These are phyloP conservation scores for Pyrenochaeta sp. DNA, from an alignment of 2,329 filamentous ascomycete species.

Conservation along the genomic window DNA sequence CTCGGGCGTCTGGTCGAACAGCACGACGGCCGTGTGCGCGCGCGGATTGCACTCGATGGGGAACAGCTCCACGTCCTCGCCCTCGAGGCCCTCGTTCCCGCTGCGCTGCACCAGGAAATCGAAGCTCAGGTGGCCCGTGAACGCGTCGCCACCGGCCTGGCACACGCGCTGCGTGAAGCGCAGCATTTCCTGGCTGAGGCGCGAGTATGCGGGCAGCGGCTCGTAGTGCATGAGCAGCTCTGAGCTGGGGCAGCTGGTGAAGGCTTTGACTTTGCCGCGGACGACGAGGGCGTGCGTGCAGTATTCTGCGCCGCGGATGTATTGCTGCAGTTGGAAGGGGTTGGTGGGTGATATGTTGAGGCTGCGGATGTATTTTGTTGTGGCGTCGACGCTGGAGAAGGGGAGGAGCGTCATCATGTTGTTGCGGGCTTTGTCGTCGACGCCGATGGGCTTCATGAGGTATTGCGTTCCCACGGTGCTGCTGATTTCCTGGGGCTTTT, in stretches of 20 bases:
- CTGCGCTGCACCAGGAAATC: conserved; percentile 78
- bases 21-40: conserved; percentile 70
- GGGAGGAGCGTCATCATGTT: conserved; percentile 71
- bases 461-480: conserved; percentile 56
- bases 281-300: conserved; percentile 75
- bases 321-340: conserved; percentile 75
- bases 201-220: conserved; percentile 62
- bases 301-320: conserved; percentile 68
- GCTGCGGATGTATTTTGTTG: conserved; percentile 61
- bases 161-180: conserved; percentile 69
- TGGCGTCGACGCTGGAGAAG: conserved; percentile 59
- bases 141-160: conserved; percentile 52
- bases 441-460: conserved; percentile 71
- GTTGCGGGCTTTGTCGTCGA: conserved; percentile 66
- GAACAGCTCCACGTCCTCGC: conserved; percentile 56
- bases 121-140: conserved; percentile 77
- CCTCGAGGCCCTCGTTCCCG: conserved; percentile 49
- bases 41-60: conserved; percentile 77
- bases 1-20: conserved; percentile 58
- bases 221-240: conserved; percentile 72
- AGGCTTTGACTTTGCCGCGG: conserved; percentile 68
- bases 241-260: conserved; percentile 70
- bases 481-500: too few species aligned
- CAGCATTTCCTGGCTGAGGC: conserved; percentile 67
- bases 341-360: conserved; percentile 64